phyloP scores from a whole-genome alignment of 1,284 basidiomycete species.

The Pholiota adiposa region DNA sequence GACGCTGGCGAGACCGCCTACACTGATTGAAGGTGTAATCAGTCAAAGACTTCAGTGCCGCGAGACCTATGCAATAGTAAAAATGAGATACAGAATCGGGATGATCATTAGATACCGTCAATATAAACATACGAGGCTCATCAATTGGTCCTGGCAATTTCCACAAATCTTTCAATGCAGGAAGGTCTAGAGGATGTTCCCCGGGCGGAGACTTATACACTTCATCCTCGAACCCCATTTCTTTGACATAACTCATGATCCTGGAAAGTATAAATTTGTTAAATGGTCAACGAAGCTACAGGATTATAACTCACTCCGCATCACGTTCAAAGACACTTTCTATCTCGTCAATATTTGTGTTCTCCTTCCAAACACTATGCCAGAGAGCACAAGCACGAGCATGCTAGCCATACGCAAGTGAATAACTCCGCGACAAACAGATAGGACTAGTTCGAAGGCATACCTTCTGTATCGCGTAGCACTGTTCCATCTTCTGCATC shows the following conservation, averaged over 20 bases:
- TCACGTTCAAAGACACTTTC: neutral
- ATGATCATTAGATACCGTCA: too few species aligned
- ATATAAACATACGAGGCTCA: too few species aligned
- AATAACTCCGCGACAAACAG: neutral
- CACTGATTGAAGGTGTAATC: too few species aligned
- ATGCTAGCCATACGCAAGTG: neutral
- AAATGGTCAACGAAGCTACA: neutral
- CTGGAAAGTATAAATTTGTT: neutral
- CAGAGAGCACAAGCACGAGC: constrained; percentile 1
- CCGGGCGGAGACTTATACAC: neutral
- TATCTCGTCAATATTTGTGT: neutral
- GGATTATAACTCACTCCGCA: neutral
- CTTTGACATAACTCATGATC: neutral
- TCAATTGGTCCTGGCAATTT: too few species aligned
- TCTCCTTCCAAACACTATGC: neutral
- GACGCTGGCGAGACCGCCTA: neutral
- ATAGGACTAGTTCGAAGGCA: neutral
- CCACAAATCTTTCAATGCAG: neutral
- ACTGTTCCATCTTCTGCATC: neutral
- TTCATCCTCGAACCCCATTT: neutral
- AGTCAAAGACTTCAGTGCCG: too few species aligned
- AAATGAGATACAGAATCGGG: too few species aligned
- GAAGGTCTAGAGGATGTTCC: neutral
- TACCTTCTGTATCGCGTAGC: neutral
- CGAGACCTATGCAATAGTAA: too few species aligned